Base-by-base conservation (phyloP, 1,284 basidiomycete genomes). In the Wolfiporia cocos region DNA sequence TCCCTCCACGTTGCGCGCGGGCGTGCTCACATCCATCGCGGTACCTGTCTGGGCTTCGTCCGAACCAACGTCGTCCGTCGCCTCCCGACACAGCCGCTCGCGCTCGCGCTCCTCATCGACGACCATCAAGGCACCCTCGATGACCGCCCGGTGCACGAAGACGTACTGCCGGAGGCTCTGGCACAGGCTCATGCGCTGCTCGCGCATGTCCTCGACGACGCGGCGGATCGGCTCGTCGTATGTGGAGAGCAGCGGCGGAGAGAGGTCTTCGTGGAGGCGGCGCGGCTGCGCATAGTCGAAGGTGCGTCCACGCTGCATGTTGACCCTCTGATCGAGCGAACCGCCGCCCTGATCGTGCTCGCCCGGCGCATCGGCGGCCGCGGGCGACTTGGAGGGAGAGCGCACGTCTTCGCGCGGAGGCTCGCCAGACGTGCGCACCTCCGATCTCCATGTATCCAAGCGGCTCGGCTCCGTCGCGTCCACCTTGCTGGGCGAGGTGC, bases 111-210 rank as follows among this genome's bases (percentile, higher is more conserved):
- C 82, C 57, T 89, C 81, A 54, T 92, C 90, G 34, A 86, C 68
- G 39, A 92, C 73, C 67, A 76, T 71, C 57, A 94, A 64, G 34
- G 85, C 80, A 22, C 88, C 85, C 57, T 90, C 84, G 42, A 93
- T 79, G 48, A 94, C 76, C 14, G 85, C 89, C 24, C 83, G 81
- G 57, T 94, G 88, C 21, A 92, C 86, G 59, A 93, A 94, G 18
- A 93, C 80, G 56, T 92, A 94, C 66, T 94, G 91, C 46, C 91
- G 69, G 55, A 93, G 64, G 57, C 83, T 91, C 69, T 92, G 91
- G 54, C 90, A 92, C 44, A 94, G 63, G 54, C 87, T 91, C 91
- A 94, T 94, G 38, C 91, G 69, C 65, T 94, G 91, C 57, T 92
- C 81, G 37, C 91, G 75, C 86, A 94, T 92, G 55, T 91, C 88